These are phyloP conservation scores for Mycotypha africana DNA, from an alignment of 371 early-diverging fungal genomes.

Conservation along the genomic window DNA sequence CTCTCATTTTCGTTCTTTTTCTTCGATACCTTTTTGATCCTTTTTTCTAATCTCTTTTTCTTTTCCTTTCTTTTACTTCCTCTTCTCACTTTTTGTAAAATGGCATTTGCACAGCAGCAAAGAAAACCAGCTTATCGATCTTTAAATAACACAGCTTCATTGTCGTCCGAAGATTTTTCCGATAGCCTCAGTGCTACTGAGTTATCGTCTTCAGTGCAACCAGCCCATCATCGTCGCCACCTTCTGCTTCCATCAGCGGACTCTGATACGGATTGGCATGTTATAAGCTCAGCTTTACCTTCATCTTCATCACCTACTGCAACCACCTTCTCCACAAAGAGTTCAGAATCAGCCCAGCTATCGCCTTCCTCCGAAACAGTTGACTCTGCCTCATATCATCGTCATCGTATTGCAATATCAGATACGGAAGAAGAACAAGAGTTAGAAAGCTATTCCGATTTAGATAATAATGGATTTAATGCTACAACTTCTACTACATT, in stretches of 20 bases:
- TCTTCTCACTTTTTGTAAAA: constrained; percentile 10
- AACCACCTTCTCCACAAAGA: too few species aligned
- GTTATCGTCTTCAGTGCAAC: too few species aligned
- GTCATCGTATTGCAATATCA: too few species aligned
- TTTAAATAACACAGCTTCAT: neutral
- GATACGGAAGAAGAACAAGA: constrained; percentile 31
- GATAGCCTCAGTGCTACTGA: neutral
- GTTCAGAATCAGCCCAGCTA: too few species aligned
- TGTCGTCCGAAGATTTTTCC: constrained; percentile 12
- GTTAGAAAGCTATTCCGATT: constrained; percentile 14
- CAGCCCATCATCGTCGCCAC: too few species aligned
- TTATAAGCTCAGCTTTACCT: constrained; percentile 24
- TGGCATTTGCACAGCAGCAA: constrained; percentile 46
- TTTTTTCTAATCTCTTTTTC: too few species aligned
- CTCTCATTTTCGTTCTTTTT: too few species aligned
- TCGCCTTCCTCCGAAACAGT: too few species aligned
- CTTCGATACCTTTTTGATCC: too few species aligned
- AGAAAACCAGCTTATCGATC: constrained; percentile 17
- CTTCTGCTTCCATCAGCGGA: constrained; percentile 14
- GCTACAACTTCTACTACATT: neutral
- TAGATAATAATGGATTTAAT: too few species aligned
- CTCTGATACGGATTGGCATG: constrained; percentile 46
- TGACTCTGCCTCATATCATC: too few species aligned
- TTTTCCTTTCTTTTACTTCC: constrained; percentile 2
- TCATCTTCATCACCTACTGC: too few species aligned